Base-by-base conservation (phyloP, 768 basidiomycete genomes). In the Pleurotus platypus region DNA sequence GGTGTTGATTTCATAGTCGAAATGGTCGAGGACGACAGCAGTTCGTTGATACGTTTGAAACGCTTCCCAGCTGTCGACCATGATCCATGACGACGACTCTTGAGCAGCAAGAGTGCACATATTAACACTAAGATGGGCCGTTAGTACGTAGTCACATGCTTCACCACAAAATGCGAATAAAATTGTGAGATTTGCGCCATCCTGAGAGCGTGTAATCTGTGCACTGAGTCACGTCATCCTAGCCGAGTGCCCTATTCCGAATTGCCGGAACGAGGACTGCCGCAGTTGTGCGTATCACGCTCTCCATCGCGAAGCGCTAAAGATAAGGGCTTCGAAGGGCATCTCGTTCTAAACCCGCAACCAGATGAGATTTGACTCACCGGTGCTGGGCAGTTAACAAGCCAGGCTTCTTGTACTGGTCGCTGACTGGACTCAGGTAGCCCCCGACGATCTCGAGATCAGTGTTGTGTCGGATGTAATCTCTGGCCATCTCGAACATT, bases 401-500 rank as follows among this genome's bases (percentile, higher is more conserved):
- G 51, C 97, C 97, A 38, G 90, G 86, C 71, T 99, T 99, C 82
- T 94, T 92, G 85, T 99, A 99, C 78, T 82, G 78, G 78, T 96
- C 94, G 66, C 86, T 89, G 68, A 99, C 97, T 30, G 97, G 96
- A 63, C 94, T 96, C 65, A 98, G 85, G 74, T 98, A 98, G 2
- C 94, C 94, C 24, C 90, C 97, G 65, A 98, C 80, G 64, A 99
- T 91, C 72, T 97, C 93, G 66, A 92, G 97, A 61, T 90, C 78
- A 48, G 92, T 94, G 70, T 94, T 92, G 64, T 94, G 90, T 51
- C 92, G 85, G 54, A 91, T 85, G 66, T 94, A 94, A 78, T 98
- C 97, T 74, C 89, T 90, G 56, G 96, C 97, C 97, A 99, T 98
- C 70, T 98, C 97, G 73, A 98, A 99, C 94, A 99, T 98, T 63